Conservation (phyloP, 768 basidiomycete species). For the Hebeloma cylindrosporum region DNA sequence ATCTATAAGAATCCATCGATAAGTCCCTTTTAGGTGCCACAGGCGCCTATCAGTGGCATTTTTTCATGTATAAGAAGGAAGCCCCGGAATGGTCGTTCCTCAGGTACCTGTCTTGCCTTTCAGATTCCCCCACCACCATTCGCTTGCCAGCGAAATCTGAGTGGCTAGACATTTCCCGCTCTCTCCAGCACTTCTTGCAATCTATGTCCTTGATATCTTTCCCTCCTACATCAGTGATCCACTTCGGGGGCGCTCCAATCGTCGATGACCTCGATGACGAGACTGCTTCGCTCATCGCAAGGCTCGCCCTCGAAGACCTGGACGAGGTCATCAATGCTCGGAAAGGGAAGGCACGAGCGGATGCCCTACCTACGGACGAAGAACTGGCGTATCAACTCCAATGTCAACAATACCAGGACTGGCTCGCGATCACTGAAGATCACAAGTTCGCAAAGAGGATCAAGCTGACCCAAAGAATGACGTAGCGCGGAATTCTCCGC, state of each 20-base stretch:
- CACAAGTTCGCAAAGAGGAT: constrained; percentile 37
- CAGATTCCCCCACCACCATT: constrained; percentile 10
- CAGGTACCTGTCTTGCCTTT: constrained; percentile 12
- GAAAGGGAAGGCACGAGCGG: constrained; percentile 34
- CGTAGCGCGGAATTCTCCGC: too few species aligned
- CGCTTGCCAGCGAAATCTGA: constrained; percentile 1
- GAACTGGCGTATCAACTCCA: constrained; percentile 41
- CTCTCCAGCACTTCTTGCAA: neutral
- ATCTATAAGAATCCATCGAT: too few species aligned
- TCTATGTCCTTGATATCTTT: constrained; percentile 2
- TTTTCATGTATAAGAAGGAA: too few species aligned
- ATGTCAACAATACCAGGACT: constrained; percentile 25
- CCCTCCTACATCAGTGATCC: neutral
- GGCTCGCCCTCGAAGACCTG: constrained; percentile 38
- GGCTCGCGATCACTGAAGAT: constrained; percentile 30
- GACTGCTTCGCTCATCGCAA: constrained; percentile 33
- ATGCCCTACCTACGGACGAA: constrained; percentile 32
- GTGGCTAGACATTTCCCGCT: constrained; percentile 11
- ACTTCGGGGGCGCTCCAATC: neutral
- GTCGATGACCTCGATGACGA: constrained; percentile 28
- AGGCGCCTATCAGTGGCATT: too few species aligned
- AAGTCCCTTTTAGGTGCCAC: too few species aligned
- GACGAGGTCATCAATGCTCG: constrained; percentile 24
- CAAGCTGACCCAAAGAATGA: too few species aligned
- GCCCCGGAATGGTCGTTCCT: neutral